Percentiles rank a stretch among this genome's conserved stretches.
phyloP scores from a whole-genome alignment of 169 alveolate species.

The Theileria equi region DNA sequence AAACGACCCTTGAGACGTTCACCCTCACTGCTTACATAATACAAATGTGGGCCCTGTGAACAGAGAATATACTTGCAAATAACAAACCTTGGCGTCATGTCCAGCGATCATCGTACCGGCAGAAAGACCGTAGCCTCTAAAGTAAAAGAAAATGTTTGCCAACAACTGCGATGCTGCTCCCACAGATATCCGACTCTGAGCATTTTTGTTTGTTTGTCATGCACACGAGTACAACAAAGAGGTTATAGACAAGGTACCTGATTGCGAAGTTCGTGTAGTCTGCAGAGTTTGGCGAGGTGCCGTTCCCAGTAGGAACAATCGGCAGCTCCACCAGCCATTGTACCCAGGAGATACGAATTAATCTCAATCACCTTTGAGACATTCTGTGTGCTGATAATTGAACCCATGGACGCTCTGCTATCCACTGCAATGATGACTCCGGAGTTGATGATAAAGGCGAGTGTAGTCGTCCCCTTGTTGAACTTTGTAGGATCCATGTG shows the following conservation, averaged over 20 bases:
- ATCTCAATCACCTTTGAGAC: constrained; percentile 96
- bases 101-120: constrained; percentile 95
- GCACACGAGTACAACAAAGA: too few species aligned
- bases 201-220: neutral
- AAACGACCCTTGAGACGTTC: constrained; percentile 85
- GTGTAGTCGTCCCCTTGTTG: constrained; percentile 97
- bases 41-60: constrained; percentile 87
- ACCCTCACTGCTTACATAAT: constrained; percentile 92
- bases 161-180: constrained; percentile 98
- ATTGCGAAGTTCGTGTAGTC: constrained; percentile 85
- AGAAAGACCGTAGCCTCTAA: constrained; percentile 97
- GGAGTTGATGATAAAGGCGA: constrained; percentile 88
- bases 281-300: constrained; percentile 89
- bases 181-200: constrained; percentile 84
- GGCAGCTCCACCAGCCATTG: constrained; percentile 99
- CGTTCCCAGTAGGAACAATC: constrained; percentile 98
- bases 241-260: constrained; percentile 70
- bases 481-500: constrained; percentile 37
- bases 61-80: neutral
- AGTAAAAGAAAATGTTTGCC: constrained; percentile 89
- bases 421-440: constrained; percentile 99
- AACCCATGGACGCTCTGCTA: constrained; percentile 98
- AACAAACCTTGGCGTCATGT: constrained; percentile 69
- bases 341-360: constrained; percentile 93
- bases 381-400: constrained; percentile 92